Evolutionary conservation across 192 early-diverging fungal species (phyloP).

Genomic region (Cetraspora pellucida): DNA sequence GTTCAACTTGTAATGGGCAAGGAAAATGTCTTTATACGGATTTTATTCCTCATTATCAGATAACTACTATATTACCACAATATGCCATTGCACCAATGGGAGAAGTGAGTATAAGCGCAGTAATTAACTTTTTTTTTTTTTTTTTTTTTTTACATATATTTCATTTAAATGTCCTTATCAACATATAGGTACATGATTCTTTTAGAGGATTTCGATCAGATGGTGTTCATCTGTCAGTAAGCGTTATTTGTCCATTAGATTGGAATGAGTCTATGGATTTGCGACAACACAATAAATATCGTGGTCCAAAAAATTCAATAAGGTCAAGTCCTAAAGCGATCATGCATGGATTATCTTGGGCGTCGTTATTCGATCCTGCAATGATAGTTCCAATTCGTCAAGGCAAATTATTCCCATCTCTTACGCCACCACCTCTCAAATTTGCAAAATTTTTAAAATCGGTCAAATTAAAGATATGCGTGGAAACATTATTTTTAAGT

Average conservation of each 20-base stretch:
- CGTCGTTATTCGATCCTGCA: slow-evolving; percentile 48
- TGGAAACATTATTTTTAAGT: slow-evolving; percentile 39
- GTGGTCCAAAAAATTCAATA: slow-evolving; percentile 38
- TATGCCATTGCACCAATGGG: slow-evolving; percentile 34
- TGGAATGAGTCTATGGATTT: slow-evolving; percentile 18
- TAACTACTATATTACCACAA: slow-evolving; percentile 41
- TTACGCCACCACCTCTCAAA: slow-evolving; percentile 37
- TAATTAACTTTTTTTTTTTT: not conserved
- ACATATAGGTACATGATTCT: slow-evolving; percentile 45
- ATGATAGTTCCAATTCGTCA: slow-evolving; percentile 45
- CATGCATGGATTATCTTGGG: slow-evolving; percentile 43
- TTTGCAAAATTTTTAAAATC: slow-evolving; percentile 47
- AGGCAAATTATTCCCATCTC: slow-evolving; percentile 45
- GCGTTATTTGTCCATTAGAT: slow-evolving; percentile 39
- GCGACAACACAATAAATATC: not conserved
- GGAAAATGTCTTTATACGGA: slow-evolving; percentile 38
- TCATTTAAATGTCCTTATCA: not conserved
- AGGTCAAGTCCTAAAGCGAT: slow-evolving; percentile 43
- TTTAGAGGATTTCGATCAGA: slow-evolving; percentile 50
- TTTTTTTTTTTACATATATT: not conserved
- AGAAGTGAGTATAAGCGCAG: slow-evolving; percentile 31
- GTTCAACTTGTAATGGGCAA: slow-evolving; percentile 33
- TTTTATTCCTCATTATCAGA: slow-evolving; percentile 48
- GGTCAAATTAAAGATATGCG: slow-evolving; percentile 47
- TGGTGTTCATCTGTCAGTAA: slow-evolving; percentile 48